Base-by-base conservation (phyloP, 176 grass and related monocot species). In the Alloteropsis semialata region DNA sequence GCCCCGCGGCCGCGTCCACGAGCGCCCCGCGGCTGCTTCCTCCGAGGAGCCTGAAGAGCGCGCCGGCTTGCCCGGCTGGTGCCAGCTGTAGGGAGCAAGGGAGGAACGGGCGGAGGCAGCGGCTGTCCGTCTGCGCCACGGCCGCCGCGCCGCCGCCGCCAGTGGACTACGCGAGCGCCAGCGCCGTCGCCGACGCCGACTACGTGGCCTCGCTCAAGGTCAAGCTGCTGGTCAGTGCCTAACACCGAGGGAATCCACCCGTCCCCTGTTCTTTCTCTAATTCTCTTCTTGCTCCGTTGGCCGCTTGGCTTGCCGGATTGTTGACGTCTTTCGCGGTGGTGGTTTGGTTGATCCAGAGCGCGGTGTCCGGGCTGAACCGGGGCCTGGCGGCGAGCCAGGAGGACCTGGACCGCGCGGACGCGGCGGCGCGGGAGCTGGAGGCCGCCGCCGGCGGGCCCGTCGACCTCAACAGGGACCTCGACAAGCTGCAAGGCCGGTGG, bases 401-500 rank as follows among this genome's bases (percentile, higher is more conserved):
- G 75, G 95, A 98, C 81, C 79, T 98, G 49, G 83, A 84, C 74
- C 84, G 58, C 17, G 90, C 88, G n/a, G 95, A 98, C 78, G 54
- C 84, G 43, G 92, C 95, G 45, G 95, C 90, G 11, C 80, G 84
- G 78, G 90, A 82, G 71, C 76, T 98, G 2, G 92, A 98, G 84
- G 82, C 80, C 19, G 77, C 82, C 41, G 69, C 60, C 11, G 83
- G 81, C 32, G 70, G 62, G 0, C 42, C 76, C 2, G 85, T 97
- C 12, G 90, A 98, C 88, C 86, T 98, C 7, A 55, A 22, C 19
- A 56, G 44, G 62, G 84, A 90, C 74, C 33, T 93, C 7, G 95
- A 98, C 77, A 90, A 76, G 86, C 86, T 98, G 41, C 92, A 98
- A 83, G 95, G 95, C 2, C 85, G 92, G 84, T 98, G 95, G 95